Evolutionary conservation across 805 yeast genomes (phyloP), one percentile per base, ranked within the genome.

Genomic region (Kodamaea restingae): DNA sequence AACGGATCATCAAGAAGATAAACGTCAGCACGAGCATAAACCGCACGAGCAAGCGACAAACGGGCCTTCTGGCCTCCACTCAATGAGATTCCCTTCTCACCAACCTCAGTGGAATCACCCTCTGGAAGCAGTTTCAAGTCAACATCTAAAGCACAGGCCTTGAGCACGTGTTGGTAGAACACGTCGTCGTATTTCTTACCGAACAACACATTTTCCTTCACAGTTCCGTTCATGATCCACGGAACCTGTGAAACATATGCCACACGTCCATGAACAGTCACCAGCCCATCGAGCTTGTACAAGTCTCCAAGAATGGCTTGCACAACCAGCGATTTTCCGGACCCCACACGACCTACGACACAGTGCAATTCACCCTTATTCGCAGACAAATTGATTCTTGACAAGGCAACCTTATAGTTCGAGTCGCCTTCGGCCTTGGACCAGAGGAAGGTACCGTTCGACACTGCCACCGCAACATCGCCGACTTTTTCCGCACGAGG

Each of bases 11-110:
- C 98, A 46, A 93, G 65, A 29, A 93, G 65, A 58, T 87, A 88
- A 21, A 93, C 78, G 55, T 93, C 98, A 3, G 98, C 95, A 48
- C 98, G 75, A 9, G 96, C 77, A 58, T 93, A 93, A 7, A 93
- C 96, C 9, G 98, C 97, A 58, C 98, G 78, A 0, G 98, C 98
- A 38, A 93, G 73, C 1, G 95, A 81, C 26, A 93, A 73, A 59
- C 98, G 80, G 0, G 98, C 98, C 71, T 93, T 93, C 62, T 93
- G 98, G 32, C 98, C 98, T 37, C 98, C 98, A 30, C 96, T 86
- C 36, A 93, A 71, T 10, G 97, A 87, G 37, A 93, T 90, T 47
- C 98, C 98, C 60, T 91, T 88, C 65, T 93, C 98, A 46, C 98
- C 98, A 42, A 93, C 98, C 51, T 85, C 78, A 4, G 98, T 93